Evolutionary conservation across 1,284 basidiomycete species (phyloP).

Genomic region (Austropuccinia psidii): DNA sequence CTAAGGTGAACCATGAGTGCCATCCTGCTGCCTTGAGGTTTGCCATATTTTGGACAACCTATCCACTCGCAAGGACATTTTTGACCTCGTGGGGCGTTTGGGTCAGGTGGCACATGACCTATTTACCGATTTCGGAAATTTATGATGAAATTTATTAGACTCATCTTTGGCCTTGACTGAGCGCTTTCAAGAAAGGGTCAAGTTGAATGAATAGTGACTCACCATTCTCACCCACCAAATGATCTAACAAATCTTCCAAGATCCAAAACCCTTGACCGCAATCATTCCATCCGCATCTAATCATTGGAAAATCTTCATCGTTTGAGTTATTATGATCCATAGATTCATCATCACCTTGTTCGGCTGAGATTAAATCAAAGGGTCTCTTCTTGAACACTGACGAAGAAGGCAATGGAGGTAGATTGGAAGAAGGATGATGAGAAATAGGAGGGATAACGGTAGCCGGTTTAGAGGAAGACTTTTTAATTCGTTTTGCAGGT

Average conservation of each 20-base stretch:
- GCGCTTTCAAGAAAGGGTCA: no score
- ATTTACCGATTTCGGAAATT: no score
- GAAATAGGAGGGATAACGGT: no score
- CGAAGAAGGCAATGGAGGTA: not conserved
- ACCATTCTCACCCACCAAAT: conserved; percentile 26
- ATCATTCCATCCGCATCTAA: conserved; percentile 31
- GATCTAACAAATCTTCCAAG: conserved; percentile 26
- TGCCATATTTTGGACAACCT: conserved; percentile 66
- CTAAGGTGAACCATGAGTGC: conserved; percentile 77
- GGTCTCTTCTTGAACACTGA: not conserved
- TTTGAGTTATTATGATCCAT: not conserved
- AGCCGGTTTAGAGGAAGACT: no score
- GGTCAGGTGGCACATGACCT: conserved; percentile 29
- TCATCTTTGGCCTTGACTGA: no score
- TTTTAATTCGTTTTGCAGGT: no score
- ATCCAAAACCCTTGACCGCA: conserved; percentile 27
- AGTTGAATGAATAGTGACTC: not conserved
- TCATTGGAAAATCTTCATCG: conserved; percentile 32
- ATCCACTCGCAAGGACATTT: conserved; percentile 64
- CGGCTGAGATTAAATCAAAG: not conserved
- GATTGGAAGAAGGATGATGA: not conserved
- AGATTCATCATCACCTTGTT: not conserved
- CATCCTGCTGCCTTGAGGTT: conserved; percentile 75
- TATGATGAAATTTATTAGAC: no score
- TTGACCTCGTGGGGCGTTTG: conserved; percentile 22